Conservation (phyloP, 306 rosid species). For the Neltuma alba region DNA sequence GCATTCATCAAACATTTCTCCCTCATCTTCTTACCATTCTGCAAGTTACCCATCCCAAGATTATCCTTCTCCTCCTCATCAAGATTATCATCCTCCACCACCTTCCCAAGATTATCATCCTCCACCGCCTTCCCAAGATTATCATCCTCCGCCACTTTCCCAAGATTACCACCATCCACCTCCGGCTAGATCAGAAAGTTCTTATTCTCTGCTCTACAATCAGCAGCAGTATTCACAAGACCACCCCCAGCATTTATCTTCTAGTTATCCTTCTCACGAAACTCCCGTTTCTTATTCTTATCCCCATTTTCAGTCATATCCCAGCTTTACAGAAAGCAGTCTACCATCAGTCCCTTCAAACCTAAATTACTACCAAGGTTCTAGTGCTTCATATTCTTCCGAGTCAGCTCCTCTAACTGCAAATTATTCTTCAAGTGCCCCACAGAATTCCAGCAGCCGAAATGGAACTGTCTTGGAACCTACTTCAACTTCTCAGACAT, state of each 20-base stretch:
- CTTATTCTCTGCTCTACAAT: conserved; percentile 66
- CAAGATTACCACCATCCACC: conserved; percentile 70
- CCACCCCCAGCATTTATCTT: conserved; percentile 64
- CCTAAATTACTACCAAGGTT: conserved; percentile 63
- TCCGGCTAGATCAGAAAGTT: conserved; percentile 57
- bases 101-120: conserved; percentile 59
- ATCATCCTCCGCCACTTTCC: conserved; percentile 43
- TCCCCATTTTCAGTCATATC: conserved; percentile 91
- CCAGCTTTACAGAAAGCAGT: conserved; percentile 89
- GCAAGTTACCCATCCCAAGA: conserved; percentile 67
- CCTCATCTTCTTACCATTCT: conserved; percentile 61
- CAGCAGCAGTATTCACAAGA: conserved; percentile 74
- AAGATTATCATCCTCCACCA: conserved; percentile 61
- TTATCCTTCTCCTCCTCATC: conserved; percentile 58
- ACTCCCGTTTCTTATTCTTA: conserved; percentile 47
- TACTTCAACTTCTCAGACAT: conserved; percentile 54
- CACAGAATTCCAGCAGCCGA: conserved; percentile 51
- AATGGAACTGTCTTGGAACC: conserved; percentile 64
- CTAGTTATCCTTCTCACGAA: conserved; percentile 65
- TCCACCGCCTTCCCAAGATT: conserved; percentile 53
- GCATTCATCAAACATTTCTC: conserved; percentile 50
- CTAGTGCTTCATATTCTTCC: conserved; percentile 67
- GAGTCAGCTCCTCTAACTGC: conserved; percentile 63
- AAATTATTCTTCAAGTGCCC: conserved; percentile 52
- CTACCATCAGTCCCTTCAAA: conserved; percentile 78